Conservation (phyloP, 495 filamentous ascomycete genomes). For the Pseudotulostoma volvatum region DNA sequence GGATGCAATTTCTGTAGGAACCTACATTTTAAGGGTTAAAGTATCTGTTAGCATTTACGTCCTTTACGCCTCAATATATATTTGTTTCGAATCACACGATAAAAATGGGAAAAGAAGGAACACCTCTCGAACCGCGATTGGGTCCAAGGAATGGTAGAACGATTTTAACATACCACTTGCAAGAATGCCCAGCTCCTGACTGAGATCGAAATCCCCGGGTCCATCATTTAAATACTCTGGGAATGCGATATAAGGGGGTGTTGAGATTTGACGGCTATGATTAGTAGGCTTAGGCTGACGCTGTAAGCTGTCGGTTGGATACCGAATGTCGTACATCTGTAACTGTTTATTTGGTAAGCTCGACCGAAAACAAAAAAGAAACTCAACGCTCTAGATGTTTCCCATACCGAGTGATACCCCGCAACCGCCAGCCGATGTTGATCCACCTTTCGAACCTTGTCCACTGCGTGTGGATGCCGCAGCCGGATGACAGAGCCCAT, state of each 20-base stretch:
- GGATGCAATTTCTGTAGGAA: conserved; percentile 19
- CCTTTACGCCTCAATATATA: too few relatives aligned
- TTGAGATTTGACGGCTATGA: conserved; percentile 14
- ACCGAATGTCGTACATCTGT: conserved; percentile 33
- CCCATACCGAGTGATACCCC: conserved; percentile 19
- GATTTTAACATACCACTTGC: conserved; percentile 18
- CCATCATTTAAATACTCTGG: conserved; percentile 13
- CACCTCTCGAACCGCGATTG: background rate
- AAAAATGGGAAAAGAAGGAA: background rate
- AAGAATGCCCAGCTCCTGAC: conserved; percentile 21
- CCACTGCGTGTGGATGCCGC: conserved; percentile 19
- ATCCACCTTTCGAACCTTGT: conserved; percentile 24
- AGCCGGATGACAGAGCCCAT: conserved; percentile 18
- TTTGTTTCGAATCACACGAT: too few relatives aligned
- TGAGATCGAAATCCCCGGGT: conserved; percentile 22
- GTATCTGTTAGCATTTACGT: background rate
- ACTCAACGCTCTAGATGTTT: conserved; percentile 3
- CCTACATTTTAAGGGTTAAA: conserved; percentile 6
- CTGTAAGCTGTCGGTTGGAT: conserved; percentile 16
- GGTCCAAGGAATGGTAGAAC: background rate
- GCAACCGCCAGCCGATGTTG: conserved; percentile 21
- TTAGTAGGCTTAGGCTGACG: conserved; percentile 11
- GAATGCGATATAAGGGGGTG: conserved; percentile 23
- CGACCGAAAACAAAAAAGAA: background rate
- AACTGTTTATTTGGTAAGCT: conserved; percentile 13